Conservation (phyloP, 306 rosid genomes). For the Dalbergia cochinchinensis region DNA sequence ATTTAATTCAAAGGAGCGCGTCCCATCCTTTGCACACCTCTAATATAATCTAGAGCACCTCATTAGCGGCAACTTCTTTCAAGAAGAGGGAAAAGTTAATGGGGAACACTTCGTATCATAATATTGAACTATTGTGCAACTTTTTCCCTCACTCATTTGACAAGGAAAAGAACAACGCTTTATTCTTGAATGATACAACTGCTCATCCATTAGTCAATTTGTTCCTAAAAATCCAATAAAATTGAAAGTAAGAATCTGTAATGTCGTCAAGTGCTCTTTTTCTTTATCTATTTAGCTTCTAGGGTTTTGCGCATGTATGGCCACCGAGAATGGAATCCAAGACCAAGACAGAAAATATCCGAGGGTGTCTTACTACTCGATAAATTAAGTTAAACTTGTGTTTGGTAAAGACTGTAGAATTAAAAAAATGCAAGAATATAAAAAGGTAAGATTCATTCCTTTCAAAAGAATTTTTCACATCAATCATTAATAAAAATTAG, state of each 20-base stretch:
- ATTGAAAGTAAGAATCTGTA: constrained; percentile 30
- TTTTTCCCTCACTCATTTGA: constrained; percentile 33
- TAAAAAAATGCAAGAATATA: background rate
- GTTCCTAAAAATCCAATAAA: constrained; percentile 43
- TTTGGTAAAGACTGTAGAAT: background rate
- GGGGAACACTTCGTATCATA: background rate
- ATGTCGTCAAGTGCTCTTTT: constrained; percentile 40
- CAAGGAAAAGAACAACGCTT: constrained; percentile 33
- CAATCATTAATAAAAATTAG: background rate
- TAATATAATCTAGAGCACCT: background rate
- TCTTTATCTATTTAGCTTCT: constrained; percentile 48
- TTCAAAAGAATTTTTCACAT: background rate
- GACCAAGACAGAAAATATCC: constrained; percentile 36
- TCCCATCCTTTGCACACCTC: no score
- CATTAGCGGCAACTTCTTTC: constrained; percentile 26
- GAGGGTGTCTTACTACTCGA: background rate
- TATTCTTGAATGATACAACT: constrained; percentile 36
- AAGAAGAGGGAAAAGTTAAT: constrained; percentile 11
- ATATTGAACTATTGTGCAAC: constrained; percentile 10
- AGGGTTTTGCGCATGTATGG: constrained; percentile 50
- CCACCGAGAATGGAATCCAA: constrained; percentile 55
- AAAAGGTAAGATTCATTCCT: background rate
- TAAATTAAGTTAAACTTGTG: constrained; percentile 3
- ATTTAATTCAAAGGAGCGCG: no score
- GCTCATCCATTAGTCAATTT: constrained; percentile 47